Evolutionary conservation across 2,329 filamentous ascomycete species (phyloP), one percentile per base, ranked within the genome.

Genomic region (Ceratocystis smalleyi): DNA sequence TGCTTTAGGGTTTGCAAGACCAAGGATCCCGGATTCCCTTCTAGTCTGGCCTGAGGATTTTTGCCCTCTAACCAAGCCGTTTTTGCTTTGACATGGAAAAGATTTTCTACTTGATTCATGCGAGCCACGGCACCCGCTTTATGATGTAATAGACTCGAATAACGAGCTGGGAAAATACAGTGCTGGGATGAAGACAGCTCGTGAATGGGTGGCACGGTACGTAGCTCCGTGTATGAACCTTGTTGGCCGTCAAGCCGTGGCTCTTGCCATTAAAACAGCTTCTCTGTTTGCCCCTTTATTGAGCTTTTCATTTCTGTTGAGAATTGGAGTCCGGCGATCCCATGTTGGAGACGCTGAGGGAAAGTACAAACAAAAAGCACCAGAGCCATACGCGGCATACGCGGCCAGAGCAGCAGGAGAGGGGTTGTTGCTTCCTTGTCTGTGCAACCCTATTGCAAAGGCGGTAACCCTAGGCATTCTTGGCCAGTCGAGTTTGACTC

Each of bases 301-400:
- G 3, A 27, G 19, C 30, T 62, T 40, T 40, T 8, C 24, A 40
- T 62, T 62, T 59, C 54, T 64, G 62, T 64, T 59, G 62, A 27
- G 62, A 64, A 59, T 64, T 64, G 62, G 62, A 64, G 62, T 59
- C 49, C 35, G 35, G 30, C 32, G 43, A 35, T 10, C 30, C 24
- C 59, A 61, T 10, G 22, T 49, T 47, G 45, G 59, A 47, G 59
- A 61, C 49, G 30, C 24, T 22, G 24, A 47, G 43, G 45, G 59
- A 61, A 61, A 5, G 10, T 61, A 6, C 5, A 61, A 61, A 30
- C 43, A 27, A 10, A 51, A 27, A 17, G 6, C 24, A 27, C 47
- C 2, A 51, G 47, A 61, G 40, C 40, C 27, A 43, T n/a, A n/a
- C n/a, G n/a, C n/a, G n/a, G n/a, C 47, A 51, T 15, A 51, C 47